Percentiles rank a stretch among this genome's conserved stretches.
Conservation (phyloP, 1,139 yeast species). For the Blastobotrys apis region DNA sequence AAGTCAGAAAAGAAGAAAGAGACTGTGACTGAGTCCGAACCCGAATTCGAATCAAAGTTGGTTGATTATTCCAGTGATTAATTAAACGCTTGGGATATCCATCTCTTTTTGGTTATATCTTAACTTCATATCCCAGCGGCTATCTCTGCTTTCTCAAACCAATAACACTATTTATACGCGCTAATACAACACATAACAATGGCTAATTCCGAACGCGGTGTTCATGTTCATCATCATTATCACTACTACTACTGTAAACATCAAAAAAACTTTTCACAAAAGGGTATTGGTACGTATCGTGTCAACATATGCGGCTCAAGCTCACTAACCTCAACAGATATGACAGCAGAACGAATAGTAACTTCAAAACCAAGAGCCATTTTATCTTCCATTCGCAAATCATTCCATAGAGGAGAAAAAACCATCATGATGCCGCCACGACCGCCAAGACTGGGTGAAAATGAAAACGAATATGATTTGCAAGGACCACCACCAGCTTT, state of each 20-base stretch:
- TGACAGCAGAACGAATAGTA: constrained; percentile 1
- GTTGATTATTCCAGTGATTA: neutral
- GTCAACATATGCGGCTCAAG: constrained; percentile 1
- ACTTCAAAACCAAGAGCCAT: constrained; percentile 5
- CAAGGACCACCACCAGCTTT: neutral
- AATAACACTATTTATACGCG: too few species aligned
- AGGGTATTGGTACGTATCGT: constrained; percentile 4
- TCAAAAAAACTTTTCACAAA: constrained; percentile 10
- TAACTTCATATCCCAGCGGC: too few species aligned
- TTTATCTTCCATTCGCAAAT: constrained; percentile 1
- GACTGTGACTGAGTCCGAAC: too few species aligned
- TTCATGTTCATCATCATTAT: constrained; percentile 15
- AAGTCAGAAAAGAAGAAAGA: neutral
- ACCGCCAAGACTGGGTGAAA: neutral
- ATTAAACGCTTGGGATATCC: neutral
- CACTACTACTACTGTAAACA: constrained; percentile 14
- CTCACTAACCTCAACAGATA: neutral
- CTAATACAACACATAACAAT: too few species aligned
- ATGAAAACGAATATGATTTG: neutral
- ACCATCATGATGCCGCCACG: too few species aligned
- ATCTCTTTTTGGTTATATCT: too few species aligned
- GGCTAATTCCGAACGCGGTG: constrained; percentile 1
- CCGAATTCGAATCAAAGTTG: neutral
- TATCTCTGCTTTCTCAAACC: too few species aligned
- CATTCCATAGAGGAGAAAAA: neutral